Percentiles rank a stretch among this genome's conserved stretches.
Evolutionary conservation across 2,329 filamentous ascomycete species (phyloP).

Genomic region (Tolypocladium album): DNA sequence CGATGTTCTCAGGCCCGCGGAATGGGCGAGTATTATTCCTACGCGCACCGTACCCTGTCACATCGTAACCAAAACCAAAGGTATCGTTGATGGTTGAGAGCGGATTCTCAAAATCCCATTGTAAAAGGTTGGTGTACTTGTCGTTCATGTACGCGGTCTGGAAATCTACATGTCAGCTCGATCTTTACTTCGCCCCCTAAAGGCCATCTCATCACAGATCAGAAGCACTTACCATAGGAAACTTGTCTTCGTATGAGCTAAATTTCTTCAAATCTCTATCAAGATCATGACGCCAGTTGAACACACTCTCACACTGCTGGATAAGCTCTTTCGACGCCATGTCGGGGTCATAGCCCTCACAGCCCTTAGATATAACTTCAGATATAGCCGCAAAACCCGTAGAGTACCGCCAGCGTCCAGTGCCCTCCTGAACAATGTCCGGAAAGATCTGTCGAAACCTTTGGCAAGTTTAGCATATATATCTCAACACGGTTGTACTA

Average conservation of each 20-base stretch:
- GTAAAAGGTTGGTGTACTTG: neutral
- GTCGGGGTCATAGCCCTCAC: neutral
- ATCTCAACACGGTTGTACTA: neutral
- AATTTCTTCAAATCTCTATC: neutral
- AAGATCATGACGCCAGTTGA: neutral
- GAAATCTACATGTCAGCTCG: neutral
- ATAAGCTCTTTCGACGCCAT: neutral
- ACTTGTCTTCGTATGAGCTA: neutral
- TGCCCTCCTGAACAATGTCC: neutral
- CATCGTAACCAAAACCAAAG: neutral
- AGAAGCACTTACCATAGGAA: neutral
- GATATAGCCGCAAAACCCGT: neutral
- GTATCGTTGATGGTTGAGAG: neutral
- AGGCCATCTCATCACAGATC: neutral
- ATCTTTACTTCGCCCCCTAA: neutral
- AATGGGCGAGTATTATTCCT: neutral
- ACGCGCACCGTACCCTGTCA: neutral
- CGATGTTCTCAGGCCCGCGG: neutral
- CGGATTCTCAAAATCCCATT: neutral
- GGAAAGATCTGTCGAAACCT: neutral
- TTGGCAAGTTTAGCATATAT: neutral
- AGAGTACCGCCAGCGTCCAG: neutral
- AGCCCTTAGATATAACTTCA: neutral
- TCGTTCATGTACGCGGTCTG: neutral
- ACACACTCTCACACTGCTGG: neutral